A percentile compares a stretch with the other conserved stretches of the same genome.
Evolutionary conservation across 2,329 filamentous ascomycete genomes (phyloP).

Genomic region (Fusarium irregulare): DNA sequence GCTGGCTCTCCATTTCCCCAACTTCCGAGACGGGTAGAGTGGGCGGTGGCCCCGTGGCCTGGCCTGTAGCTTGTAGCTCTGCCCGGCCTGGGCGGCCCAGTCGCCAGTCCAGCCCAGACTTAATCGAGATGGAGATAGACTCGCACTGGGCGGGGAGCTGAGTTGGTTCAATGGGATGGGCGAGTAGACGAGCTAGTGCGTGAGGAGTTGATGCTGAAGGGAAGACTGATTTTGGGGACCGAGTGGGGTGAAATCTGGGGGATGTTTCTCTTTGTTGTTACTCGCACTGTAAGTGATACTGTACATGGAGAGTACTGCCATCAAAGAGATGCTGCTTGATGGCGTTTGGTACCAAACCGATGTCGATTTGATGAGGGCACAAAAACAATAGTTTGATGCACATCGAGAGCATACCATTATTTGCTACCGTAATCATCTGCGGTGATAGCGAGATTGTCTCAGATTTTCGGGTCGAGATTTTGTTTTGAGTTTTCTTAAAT

Average conservation of each 20-base stretch:
- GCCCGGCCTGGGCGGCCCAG: constrained; percentile 20
- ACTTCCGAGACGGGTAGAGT: constrained; percentile 41
- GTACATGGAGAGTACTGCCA: neutral
- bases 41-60: constrained; percentile 39
- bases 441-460: constrained; percentile 30
- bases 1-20: constrained; percentile 38
- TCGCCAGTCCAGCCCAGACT: constrained; percentile 23
- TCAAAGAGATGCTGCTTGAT: constrained; percentile 1
- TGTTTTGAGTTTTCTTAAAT: constrained; percentile 15
- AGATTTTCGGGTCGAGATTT: constrained; percentile 8
- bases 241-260: constrained; percentile 32
- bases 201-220: constrained; percentile 11
- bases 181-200: neutral
- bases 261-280: neutral
- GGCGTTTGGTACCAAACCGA: constrained; percentile 15
- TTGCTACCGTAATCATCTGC: neutral
- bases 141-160: constrained; percentile 44
- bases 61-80: neutral
- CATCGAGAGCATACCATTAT: constrained; percentile 13
- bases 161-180: constrained; percentile 19
- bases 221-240: constrained; percentile 19
- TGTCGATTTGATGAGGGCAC: constrained; percentile 6
- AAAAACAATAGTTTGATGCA: constrained; percentile 35
- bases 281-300: neutral
- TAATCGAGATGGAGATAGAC: constrained; percentile 38